Evolutionary conservation across 2,329 filamentous ascomycete genomes (phyloP), one percentile per base, ranked within the genome.

Genomic region (Epichloe uncinata): DNA sequence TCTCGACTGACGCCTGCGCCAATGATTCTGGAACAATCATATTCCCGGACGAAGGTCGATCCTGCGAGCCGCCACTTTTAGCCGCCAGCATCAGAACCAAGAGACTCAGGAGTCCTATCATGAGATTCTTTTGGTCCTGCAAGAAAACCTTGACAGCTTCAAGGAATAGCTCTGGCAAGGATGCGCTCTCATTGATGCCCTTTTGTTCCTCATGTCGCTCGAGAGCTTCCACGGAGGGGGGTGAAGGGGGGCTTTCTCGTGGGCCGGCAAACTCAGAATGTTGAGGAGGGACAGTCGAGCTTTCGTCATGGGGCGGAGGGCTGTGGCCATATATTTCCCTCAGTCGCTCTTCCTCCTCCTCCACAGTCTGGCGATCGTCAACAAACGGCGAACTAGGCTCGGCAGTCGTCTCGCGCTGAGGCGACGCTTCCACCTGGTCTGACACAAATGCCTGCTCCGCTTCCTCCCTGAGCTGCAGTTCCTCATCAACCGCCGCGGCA

Each of bases 81-180:
- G 74, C 47, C 1, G 75, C 73, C 9, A 82, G 65, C 30, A 78
- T 50, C 13, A 80, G 55, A 2, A 80, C 70, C n/a, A 82, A 59
- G 2, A 76, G 51, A 49, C 74, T 72, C 47, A 84, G 64, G 0
- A 77, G 57, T 5, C 69, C 66, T 26, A 83, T 82, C n/a, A 72
- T 64, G 9, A 82, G 60, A 50, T 82, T 83, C 65, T 75, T 81
- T 51, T 70, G 70, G 56, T 83, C 79, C 44, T 73, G 70, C 56
- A 82, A 58, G 16, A 77, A 61, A 7, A 82, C 73, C 34, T 72
- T 69, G 47, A 69, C 65, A 0, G 78, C 76, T 54, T 78, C 74
- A 8, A 77, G 56, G 0, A 82, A 58, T 8, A 82, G 65, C 52
- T 79, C 73, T 0, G 70, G 65, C 11, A 83, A 67, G 2, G 74